Evolutionary conservation across 805 yeast genomes (phyloP).

Genomic region (Lipomyces mesembrius): DNA sequence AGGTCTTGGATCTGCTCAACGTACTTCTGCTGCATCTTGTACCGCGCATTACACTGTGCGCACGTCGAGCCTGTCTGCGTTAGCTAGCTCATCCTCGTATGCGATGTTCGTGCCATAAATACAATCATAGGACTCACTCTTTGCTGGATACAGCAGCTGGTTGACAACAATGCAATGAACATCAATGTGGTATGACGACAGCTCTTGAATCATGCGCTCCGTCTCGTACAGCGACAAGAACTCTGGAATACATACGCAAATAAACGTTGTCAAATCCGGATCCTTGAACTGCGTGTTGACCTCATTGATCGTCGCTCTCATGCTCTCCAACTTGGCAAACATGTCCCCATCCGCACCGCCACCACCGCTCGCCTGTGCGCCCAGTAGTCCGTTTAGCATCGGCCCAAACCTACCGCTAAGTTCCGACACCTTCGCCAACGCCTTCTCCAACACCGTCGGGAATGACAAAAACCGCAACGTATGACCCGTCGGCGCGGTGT

Average conservation of each 20-base stretch:
- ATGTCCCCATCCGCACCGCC: slow-evolving; percentile 59
- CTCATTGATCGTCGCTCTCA: slow-evolving; percentile 78
- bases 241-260: slow-evolving; percentile 97
- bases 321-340: slow-evolving; percentile 75
- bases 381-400: slow-evolving; percentile 65
- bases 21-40: slow-evolving; percentile 95
- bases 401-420: slow-evolving; percentile 89
- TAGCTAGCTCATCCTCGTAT: not conserved
- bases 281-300: slow-evolving; percentile 94
- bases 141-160: slow-evolving; percentile 84
- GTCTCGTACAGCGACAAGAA: slow-evolving; percentile 95
- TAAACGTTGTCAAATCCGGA: slow-evolving; percentile 89
- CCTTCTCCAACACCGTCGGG: slow-evolving; percentile 88
- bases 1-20: slow-evolving; percentile 93
- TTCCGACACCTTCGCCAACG: slow-evolving; percentile 84
- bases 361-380: slow-evolving; percentile 59
- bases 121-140: slow-evolving; percentile 45
- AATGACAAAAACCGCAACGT: slow-evolving; percentile 92
- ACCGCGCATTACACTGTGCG: slow-evolving; percentile 87
- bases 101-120: too few relatives aligned
- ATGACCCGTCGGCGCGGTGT: slow-evolving; percentile 99
- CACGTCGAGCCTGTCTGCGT: slow-evolving; percentile 55
- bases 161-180: slow-evolving; percentile 95
- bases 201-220: slow-evolving; percentile 96
- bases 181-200: slow-evolving; percentile 92